These are phyloP conservation scores for Saturnispora saitoi DNA, from an alignment of 805 yeast species.

Conservation along the genomic window DNA sequence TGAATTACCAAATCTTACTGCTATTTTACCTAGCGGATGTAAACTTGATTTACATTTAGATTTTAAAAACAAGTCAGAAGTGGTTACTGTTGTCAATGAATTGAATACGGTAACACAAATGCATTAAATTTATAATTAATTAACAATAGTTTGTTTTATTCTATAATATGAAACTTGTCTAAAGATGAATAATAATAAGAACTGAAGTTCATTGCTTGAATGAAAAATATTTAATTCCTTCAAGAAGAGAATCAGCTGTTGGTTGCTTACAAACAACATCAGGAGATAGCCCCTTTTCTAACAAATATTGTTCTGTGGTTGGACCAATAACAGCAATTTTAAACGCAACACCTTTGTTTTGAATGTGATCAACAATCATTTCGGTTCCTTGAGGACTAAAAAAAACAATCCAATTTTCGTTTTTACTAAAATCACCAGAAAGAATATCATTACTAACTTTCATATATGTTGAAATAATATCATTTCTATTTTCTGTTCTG, in stretches of 20 bases:
- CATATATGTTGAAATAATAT: slow-evolving; percentile 30
- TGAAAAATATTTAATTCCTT: slow-evolving; percentile 25
- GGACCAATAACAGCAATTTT: slow-evolving; percentile 86
- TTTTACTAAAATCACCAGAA: slow-evolving; percentile 19
- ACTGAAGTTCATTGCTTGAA: neutral
- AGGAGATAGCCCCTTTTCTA: slow-evolving; percentile 44
- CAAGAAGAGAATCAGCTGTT: slow-evolving; percentile 49
- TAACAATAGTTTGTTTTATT: neutral
- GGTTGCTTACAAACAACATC: slow-evolving; percentile 66
- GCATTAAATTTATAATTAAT: slow-evolving; percentile 29
- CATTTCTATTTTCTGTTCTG: slow-evolving; percentile 46
- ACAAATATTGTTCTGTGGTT: slow-evolving; percentile 65
- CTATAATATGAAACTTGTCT: neutral
- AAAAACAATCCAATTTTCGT: slow-evolving; percentile 64
- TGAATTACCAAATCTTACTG: slow-evolving; percentile 52
- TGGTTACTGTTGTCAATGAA: slow-evolving; percentile 65
- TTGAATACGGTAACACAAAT: slow-evolving; percentile 52
- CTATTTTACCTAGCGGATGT: slow-evolving; percentile 29
- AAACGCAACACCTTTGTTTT: slow-evolving; percentile 14
- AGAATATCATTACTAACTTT: slow-evolving; percentile 16
- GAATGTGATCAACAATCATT: slow-evolving; percentile 40
- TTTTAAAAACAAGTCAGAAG: slow-evolving; percentile 58
- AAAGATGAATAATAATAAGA: neutral
- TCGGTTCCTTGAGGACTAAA: slow-evolving; percentile 89
- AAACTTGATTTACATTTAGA: slow-evolving; percentile 49